Percentiles rank a stretch among this genome's conserved stretches.
These are phyloP conservation scores for Coccinonectria pachysandricola DNA, from an alignment of 2,329 filamentous ascomycete genomes.

Conservation along the genomic window DNA sequence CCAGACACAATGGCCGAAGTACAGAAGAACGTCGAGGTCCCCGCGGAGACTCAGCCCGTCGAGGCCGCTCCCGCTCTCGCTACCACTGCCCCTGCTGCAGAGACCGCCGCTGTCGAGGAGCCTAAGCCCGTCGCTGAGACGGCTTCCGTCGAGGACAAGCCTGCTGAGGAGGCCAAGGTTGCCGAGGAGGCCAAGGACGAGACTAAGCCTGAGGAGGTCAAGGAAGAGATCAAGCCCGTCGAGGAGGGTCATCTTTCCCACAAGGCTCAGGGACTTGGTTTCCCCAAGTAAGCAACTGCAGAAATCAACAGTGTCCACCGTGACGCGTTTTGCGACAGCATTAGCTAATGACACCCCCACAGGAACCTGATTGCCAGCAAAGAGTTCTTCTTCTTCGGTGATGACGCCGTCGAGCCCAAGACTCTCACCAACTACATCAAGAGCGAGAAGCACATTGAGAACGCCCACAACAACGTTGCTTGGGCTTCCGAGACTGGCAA, in stretches of 20 bases:
- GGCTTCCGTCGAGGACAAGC: constrained; percentile 30
- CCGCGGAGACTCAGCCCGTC: constrained; percentile 37
- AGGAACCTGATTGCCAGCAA: constrained; percentile 87
- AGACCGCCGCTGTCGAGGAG: constrained; percentile 32
- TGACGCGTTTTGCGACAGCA: no score
- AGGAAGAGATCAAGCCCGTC: constrained; percentile 54
- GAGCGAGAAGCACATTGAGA: constrained; percentile 70
- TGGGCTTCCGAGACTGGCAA: constrained; percentile 93
- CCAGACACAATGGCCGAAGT: constrained; percentile 59
- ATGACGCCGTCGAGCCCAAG: constrained; percentile 63
- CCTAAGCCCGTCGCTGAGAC: constrained; percentile 29
- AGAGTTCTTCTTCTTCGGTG: constrained; percentile 83
- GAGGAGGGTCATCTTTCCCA: constrained; percentile 79
- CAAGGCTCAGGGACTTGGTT: constrained; percentile 74
- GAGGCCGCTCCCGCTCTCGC: constrained; percentile 26
- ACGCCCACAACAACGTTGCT: constrained; percentile 69
- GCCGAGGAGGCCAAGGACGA: constrained; percentile 30
- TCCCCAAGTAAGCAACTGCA: constrained; percentile 63
- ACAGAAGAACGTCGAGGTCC: constrained; percentile 57
- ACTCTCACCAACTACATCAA: constrained; percentile 69
- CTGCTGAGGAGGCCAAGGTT: constrained; percentile 33
- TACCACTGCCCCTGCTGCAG: constrained; percentile 7
- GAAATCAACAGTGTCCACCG: no score
- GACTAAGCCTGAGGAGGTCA: constrained; percentile 31
- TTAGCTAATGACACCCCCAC: constrained; percentile 15